Conservation (phyloP, 495 filamentous ascomycete genomes). For the Achaetomiella virescens region DNA sequence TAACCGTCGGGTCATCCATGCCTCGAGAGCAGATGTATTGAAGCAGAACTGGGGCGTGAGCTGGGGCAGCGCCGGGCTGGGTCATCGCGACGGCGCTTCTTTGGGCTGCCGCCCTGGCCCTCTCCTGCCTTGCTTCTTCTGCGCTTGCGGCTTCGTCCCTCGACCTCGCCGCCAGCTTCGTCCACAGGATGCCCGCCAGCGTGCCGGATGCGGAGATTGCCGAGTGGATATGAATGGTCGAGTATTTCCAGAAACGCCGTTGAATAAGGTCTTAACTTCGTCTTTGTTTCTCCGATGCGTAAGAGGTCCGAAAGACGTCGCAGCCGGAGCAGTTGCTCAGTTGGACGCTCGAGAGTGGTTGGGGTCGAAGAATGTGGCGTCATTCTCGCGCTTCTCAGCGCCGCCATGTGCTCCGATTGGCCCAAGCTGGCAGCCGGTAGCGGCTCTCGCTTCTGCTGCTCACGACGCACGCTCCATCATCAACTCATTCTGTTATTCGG, state of each 20-base stretch:
- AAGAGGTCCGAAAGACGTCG: not conserved
- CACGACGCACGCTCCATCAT: not conserved
- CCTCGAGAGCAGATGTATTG: constrained; percentile 80
- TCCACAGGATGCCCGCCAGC: constrained; percentile 48
- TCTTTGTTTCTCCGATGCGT: no score
- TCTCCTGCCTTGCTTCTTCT: constrained; percentile 4
- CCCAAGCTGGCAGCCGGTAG: not conserved
- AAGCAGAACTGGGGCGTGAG: constrained; percentile 93
- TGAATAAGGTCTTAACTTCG: not conserved
- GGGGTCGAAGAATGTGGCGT: not conserved
- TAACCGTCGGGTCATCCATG: constrained; percentile 24
- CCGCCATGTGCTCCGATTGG: not conserved
- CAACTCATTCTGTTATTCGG: no score
- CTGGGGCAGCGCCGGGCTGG: constrained; percentile 48
- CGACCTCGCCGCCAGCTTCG: constrained; percentile 32
- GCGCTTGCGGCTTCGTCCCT: constrained; percentile 28
- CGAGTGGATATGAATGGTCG: not conserved
- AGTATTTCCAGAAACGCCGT: not conserved
- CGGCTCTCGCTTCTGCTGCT: not conserved
- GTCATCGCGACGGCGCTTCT: constrained; percentile 50
- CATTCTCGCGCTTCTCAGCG: not conserved
- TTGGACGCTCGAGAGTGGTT: not conserved
- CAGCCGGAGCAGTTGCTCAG: not conserved
- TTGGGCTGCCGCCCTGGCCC: not conserved
- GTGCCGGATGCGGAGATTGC: constrained; percentile 16